Conservation (phyloP, 176 grass and related monocot species). For the Phoenix roebelenii region DNA sequence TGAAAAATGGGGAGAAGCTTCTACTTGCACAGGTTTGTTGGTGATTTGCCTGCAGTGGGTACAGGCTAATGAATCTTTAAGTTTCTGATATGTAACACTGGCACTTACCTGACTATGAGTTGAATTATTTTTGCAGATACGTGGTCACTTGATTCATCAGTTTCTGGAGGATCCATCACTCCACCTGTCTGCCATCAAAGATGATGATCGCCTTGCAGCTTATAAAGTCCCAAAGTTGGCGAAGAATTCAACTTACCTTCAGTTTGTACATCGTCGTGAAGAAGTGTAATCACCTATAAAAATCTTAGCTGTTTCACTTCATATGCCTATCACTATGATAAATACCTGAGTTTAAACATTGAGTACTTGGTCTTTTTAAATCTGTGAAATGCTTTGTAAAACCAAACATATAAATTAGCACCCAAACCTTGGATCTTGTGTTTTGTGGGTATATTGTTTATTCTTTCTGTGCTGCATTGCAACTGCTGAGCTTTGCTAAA, state of each 20-base stretch:
- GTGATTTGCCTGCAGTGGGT: not conserved
- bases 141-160: conserved; percentile 65
- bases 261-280: conserved; percentile 86
- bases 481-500: too few species aligned
- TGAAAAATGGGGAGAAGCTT: conserved; percentile 80
- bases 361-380: too few species aligned
- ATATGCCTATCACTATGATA: too few species aligned
- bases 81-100: too few species aligned
- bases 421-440: too few species aligned
- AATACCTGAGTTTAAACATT: too few species aligned
- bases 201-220: conserved; percentile 78
- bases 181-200: conserved; percentile 72
- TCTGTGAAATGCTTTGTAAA: too few species aligned
- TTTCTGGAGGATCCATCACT: conserved; percentile 81
- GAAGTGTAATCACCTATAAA: conserved; percentile 57
- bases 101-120: not conserved
- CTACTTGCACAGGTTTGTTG: conserved; percentile 84
- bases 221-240: conserved; percentile 77
- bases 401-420: too few species aligned
- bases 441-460: too few species aligned
- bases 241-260: conserved; percentile 64
- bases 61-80: too few species aligned
- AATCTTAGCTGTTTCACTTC: not conserved
- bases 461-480: too few species aligned
- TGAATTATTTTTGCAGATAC: conserved; percentile 45